Evolutionary conservation across 164 flowering plant genomes (phyloP).

Genomic region (Akebia trifoliata): DNA sequence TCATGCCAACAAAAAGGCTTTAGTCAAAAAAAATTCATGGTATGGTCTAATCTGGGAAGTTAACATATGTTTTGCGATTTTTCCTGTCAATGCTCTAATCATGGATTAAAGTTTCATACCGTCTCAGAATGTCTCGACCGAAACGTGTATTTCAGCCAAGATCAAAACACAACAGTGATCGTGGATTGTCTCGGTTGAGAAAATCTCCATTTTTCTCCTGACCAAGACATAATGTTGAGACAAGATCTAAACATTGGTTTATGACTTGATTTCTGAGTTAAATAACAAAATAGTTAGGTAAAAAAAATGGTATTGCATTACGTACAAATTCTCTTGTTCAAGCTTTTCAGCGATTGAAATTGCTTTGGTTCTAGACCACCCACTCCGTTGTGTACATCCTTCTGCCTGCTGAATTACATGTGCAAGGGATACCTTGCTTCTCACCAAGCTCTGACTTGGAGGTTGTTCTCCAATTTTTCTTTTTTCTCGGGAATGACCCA

Average conservation of each 20-base stretch:
- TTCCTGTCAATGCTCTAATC: neutral
- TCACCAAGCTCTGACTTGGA: slow-evolving; percentile 65
- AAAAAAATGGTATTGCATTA: slow-evolving; percentile 7
- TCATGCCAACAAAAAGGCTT: neutral
- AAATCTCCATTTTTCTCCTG: too few species aligned
- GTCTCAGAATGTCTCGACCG: too few species aligned
- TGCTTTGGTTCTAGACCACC: slow-evolving; percentile 80
- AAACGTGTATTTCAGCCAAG: too few species aligned
- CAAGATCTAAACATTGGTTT: too few species aligned
- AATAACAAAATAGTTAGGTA: neutral
- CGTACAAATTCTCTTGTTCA: slow-evolving; percentile 91
- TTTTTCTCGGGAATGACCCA: slow-evolving; percentile 29
- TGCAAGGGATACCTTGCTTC: slow-evolving; percentile 86
- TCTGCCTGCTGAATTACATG: slow-evolving; percentile 92
- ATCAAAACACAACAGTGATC: too few species aligned
- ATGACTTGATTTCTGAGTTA: too few species aligned
- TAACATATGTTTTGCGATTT: neutral
- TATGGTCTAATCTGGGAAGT: neutral
- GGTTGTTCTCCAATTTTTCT: slow-evolving; percentile 41
- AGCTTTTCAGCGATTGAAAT: slow-evolving; percentile 95
- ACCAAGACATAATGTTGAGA: too few species aligned
- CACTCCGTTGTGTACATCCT: slow-evolving; percentile 53
- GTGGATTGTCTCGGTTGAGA: too few species aligned
- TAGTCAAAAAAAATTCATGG: too few species aligned
- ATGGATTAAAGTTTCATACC: too few species aligned